Evolutionary conservation across 495 filamentous ascomycete species (phyloP), one percentile per base, ranked within the genome.

Genomic region (Opeltia flavorubescens): DNA sequence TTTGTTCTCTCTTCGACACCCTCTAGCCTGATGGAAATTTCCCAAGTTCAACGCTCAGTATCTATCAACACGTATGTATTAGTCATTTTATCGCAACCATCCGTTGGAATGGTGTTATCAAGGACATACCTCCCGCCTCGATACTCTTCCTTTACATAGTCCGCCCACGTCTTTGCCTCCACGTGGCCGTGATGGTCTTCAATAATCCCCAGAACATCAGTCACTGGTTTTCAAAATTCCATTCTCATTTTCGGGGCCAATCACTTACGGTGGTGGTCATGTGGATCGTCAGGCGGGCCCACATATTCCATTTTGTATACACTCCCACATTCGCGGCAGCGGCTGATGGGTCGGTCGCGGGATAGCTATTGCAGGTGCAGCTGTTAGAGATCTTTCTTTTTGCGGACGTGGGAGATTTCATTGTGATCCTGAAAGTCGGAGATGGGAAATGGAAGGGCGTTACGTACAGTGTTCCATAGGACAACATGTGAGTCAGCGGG

Each of bases 301-400:
- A 95, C 63, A 63, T 95, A 98, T 62, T 95, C 84, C 79, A 95
- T 86, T 80, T 93, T 94, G 68, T 89, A 84, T 55, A 88, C 85
- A 69, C 77, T 80, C 44, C 93, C 93, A 72, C 91, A 98, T 74
- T 98, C 91, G 59, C 76, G 72, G 80, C 91, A 98, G 57, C 91
- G 85, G 69, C 91, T 80, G 51, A 94, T 60, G 33, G 91, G 91
- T 64, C 89, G 88, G 51, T 87, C 82, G 58, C 87, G 86, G 58
- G 84, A 82, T 63, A 88, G 80, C 85, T 89, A 55, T 40, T 24
- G 21, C 34, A 36, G 34, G n/a, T 2, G 18, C 13, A 4, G 6
- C 3, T 21, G 12, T 20, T 6, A 3, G 15, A 41, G 38, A 25
- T 17, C 0, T 4, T 6, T 8, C 4, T 4, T 13, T 1, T 8